Evolutionary conservation across 306 rosid genomes (phyloP), one percentile per base, ranked within the genome.

Genomic region (Lablab purpureus): DNA sequence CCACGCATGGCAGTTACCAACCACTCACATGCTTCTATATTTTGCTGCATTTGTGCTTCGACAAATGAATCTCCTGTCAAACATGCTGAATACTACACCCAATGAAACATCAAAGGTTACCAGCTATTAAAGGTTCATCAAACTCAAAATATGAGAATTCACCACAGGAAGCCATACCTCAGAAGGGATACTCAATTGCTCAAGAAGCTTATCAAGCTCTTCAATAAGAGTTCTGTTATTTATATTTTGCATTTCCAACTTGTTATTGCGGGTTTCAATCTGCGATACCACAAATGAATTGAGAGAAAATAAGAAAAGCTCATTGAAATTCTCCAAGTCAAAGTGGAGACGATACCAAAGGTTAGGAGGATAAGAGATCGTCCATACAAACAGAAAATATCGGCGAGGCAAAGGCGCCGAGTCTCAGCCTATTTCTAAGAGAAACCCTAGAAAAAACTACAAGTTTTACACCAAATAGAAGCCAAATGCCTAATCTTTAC

Each of bases 261-360:
- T 95, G 90, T 95, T 95, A 76, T 92, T 95, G 79, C 97, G 97
- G 21, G 69, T 90, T 87, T 95, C 99, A 74, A 95, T 95, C 99
- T 95, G 92, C 2, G 54, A 73, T 74, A 85, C n/a, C 73, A 76
- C 51, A 88, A 68, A 21, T 46, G 34, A 32, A 51, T 85, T 41
- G 71, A n/a, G 81, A 59, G 18, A 59, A 83, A 72, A 46, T 74
- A 58, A 58, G 36, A 80, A 71, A 46, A 68, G 37, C 19, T 60
- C 55, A 59, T 70, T 51, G 66, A 13, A 71, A 72, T 36, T 55
- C 76, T 32, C 54, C 17, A 71, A 83, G 54, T 46, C 54, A 65
- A 49, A 51, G 45, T 71, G 62, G 74, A 52, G 56, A 46, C 21
- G 19, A 41, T 71, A 76, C 32, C 37, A 65, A 65, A 71, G 30